A percentile compares a stretch with the other conserved stretches of the same genome.
Conservation (phyloP, 495 filamentous ascomycete species). For the Penicillium silybi region DNA sequence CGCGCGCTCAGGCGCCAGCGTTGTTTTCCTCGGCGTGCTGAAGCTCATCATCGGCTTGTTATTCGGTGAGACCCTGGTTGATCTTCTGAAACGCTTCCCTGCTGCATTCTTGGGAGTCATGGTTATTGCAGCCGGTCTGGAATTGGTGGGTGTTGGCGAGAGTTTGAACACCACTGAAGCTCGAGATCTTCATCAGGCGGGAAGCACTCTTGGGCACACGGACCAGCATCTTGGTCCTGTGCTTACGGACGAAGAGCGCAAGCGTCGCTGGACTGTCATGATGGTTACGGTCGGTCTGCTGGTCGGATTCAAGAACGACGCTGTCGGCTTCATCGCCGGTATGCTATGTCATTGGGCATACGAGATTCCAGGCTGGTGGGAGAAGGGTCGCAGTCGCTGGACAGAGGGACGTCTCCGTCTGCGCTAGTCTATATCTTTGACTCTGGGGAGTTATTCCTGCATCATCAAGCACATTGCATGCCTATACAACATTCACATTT, state of each 20-base stretch:
- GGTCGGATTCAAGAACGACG: slow-evolving; percentile 86
- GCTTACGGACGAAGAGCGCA: slow-evolving; percentile 57
- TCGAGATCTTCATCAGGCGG: slow-evolving; percentile 49
- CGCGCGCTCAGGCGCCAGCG: slow-evolving; percentile 76
- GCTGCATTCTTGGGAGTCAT: slow-evolving; percentile 73
- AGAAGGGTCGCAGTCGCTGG: slow-evolving; percentile 26
- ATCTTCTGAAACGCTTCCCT: slow-evolving; percentile 67
- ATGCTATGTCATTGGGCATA: slow-evolving; percentile 64
- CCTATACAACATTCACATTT: neutral
- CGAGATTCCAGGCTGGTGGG: slow-evolving; percentile 30
- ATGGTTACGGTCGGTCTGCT: slow-evolving; percentile 75
- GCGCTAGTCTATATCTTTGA: neutral
- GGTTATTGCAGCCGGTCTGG: slow-evolving; percentile 83
- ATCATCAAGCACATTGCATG: neutral
- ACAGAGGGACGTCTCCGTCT: slow-evolving; percentile 33
- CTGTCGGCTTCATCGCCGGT: slow-evolving; percentile 78
- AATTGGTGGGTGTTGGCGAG: slow-evolving; percentile 79
- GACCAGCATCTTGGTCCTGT: slow-evolving; percentile 34
- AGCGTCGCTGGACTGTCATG: slow-evolving; percentile 80
- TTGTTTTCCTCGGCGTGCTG: slow-evolving; percentile 71
- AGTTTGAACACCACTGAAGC: slow-evolving; percentile 68
- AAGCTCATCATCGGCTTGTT: slow-evolving; percentile 75
- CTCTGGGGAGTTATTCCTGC: neutral
- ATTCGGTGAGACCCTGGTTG: slow-evolving; percentile 64
- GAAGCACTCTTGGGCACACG: slow-evolving; percentile 33